These are phyloP conservation scores for Thelephora terrestris DNA, from an alignment of 1,284 basidiomycete species.

Conservation along the genomic window DNA sequence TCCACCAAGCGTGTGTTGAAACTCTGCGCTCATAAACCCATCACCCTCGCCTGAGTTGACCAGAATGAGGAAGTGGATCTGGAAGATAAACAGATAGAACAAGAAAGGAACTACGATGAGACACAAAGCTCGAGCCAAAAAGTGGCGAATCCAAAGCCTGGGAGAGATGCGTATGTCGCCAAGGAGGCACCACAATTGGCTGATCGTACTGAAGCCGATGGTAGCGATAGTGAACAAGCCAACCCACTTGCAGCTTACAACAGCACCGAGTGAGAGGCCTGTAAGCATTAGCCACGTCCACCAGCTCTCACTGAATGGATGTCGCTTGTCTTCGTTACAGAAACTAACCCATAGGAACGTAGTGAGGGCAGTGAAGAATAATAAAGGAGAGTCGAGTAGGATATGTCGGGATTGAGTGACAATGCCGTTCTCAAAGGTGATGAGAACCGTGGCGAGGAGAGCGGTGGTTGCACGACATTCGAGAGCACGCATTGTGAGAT, in stretches of 20 bases:
- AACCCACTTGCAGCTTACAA: constrained; percentile 96
- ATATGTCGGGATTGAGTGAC: constrained; percentile 95
- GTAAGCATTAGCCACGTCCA: constrained; percentile 91
- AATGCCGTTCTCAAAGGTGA: constrained; percentile 95
- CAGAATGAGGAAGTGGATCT: constrained; percentile 88
- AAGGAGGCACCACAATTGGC: constrained; percentile 85
- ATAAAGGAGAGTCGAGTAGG: constrained; percentile 91
- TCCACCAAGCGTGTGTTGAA: constrained; percentile 93
- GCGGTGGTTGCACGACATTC: constrained; percentile 87
- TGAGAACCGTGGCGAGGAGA: constrained; percentile 79
- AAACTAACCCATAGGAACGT: constrained; percentile 86
- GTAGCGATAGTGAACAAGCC: constrained; percentile 98
- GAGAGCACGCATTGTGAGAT: constrained; percentile 88
- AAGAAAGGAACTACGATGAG: constrained; percentile 76
- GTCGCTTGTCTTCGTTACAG: constrained; percentile 78
- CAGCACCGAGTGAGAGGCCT: constrained; percentile 85
- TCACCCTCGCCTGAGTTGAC: constrained; percentile 91
- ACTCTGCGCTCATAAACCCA: constrained; percentile 98
- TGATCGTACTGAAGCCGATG: constrained; percentile 76
- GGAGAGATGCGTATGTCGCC: constrained; percentile 82
- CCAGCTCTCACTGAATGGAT: constrained; percentile 80
- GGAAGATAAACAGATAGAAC: constrained; percentile 96
- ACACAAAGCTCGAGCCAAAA: constrained; percentile 81
- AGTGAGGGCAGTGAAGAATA: constrained; percentile 95
- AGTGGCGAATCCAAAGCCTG: constrained; percentile 71